Base-by-base conservation (phyloP, 208 protist species). In the Spironucleus salmonicida region DNA sequence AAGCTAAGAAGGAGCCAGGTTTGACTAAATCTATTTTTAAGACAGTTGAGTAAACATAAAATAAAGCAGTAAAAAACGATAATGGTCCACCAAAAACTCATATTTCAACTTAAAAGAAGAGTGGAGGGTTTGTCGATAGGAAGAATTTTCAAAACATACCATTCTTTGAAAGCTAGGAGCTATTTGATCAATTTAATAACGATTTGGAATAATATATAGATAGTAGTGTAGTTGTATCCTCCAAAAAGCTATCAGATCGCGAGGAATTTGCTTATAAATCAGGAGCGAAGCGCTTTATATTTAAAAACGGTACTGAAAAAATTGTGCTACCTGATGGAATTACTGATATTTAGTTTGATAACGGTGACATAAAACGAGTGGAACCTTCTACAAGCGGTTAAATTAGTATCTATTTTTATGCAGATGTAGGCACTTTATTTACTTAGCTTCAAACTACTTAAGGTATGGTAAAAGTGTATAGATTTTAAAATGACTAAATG, bases 271-370 rank as follows among this genome's bases (percentile, higher is more conserved):
- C 9, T 11, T 35, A 45, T 57, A 45, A 9, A 11, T 42, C 64
- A 7, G 64, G 64, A 11, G 64, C 40, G 9, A 11, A 9, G 7
- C 34, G 13, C 4, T 32, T 38, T 15, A 4, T 2, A 4, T 71
- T 71, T n/a, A n/a, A 71, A 32, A 71, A 71, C 38, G 64, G 64
- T n/a, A 71, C 64, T 11, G 45, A 7, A 35, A 71, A 49, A 38
- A 2, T 71, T 32, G 38, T 71, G n/a, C 64, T 38, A 15, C 2
- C 7, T 38, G 27, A 32, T 2, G 19, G 34, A 49, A n/a, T 49
- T n/a, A 71, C 38, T 15, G 38, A 71, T 45, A 71, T 49, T 15
- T 15, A 42, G 64, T 49, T 71, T 42, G 30, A 40, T 45, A 71
- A 71, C 38, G 38, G 38, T 49, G 64, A 71, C 40, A 19, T 71